Evolutionary conservation across 1,139 yeast species (phyloP).

Genomic region (Starmera stellimalicola): DNA sequence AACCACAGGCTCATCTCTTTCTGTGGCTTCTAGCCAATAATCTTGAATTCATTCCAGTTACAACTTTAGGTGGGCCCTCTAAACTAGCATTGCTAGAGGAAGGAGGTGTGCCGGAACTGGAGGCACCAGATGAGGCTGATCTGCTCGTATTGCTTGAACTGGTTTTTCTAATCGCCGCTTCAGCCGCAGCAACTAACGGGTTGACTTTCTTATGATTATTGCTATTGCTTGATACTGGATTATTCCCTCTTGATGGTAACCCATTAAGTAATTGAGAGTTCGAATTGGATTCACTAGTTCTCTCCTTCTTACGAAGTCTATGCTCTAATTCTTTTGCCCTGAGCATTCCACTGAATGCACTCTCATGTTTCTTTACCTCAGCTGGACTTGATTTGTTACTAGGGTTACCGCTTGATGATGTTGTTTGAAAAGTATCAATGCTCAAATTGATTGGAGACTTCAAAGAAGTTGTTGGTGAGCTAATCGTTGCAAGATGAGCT

Average conservation of each 20-base stretch:
- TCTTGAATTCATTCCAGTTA: constrained; percentile 50
- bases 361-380: constrained; percentile 15
- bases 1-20: constrained; percentile 7
- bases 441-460: constrained; percentile 1
- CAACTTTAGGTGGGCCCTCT: constrained; percentile 17
- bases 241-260: constrained; percentile 17
- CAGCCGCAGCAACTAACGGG: constrained; percentile 22
- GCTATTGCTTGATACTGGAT: not conserved
- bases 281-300: constrained; percentile 5
- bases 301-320: constrained; percentile 4
- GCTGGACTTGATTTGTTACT: constrained; percentile 2
- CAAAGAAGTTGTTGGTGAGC: constrained; percentile 10
- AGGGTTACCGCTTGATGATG: constrained; percentile 8
- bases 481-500: constrained; percentile 20
- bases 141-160: constrained; percentile 23
- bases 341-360: constrained; percentile 25
- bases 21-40: constrained; percentile 36
- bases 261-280: constrained; percentile 22
- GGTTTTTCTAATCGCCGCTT: constrained; percentile 32
- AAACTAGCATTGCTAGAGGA: constrained; percentile 21
- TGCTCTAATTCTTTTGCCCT: constrained; percentile 17
- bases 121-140: constrained; percentile 24
- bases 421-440: not conserved
- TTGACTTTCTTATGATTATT: constrained; percentile 1
- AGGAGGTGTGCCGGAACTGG: constrained; percentile 10